Conservation (phyloP, 768 basidiomycete genomes). For the Obba rivulosa region DNA sequence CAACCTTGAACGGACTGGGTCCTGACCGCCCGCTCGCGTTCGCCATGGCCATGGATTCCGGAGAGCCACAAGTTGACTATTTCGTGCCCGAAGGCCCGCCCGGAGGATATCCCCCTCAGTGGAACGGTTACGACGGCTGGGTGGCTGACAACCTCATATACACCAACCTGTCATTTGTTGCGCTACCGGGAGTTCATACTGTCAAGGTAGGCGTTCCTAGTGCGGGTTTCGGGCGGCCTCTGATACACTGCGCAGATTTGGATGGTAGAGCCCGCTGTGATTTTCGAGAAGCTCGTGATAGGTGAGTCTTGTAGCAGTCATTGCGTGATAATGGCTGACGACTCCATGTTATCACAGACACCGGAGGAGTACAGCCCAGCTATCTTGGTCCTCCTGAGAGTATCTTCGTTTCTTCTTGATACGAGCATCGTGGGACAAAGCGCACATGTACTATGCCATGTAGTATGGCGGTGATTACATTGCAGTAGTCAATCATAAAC, state of each 20-base stretch:
- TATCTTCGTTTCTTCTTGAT: slow-evolving; percentile 14
- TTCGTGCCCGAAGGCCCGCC: slow-evolving; percentile 40
- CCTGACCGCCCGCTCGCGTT: slow-evolving; percentile 44
- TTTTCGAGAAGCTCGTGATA: slow-evolving; percentile 58
- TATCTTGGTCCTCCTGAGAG: slow-evolving; percentile 66
- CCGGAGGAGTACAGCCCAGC: slow-evolving; percentile 48
- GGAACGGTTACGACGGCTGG: slow-evolving; percentile 46
- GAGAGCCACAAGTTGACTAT: slow-evolving; percentile 34
- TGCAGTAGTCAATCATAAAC: no score
- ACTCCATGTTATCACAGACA: slow-evolving; percentile 32
- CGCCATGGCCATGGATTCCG: slow-evolving; percentile 45
- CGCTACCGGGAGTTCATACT: slow-evolving; percentile 50
- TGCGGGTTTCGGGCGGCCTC: background rate
- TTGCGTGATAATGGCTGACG: background rate
- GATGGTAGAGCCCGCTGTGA: slow-evolving; percentile 55
- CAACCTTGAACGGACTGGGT: slow-evolving; percentile 49
- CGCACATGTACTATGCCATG: no score
- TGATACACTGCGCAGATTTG: slow-evolving; percentile 31
- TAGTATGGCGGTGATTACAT: no score
- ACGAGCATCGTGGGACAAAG: no score
- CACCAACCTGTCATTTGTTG: slow-evolving; percentile 34
- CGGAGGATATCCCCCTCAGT: slow-evolving; percentile 39
- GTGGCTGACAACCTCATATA: slow-evolving; percentile 48
- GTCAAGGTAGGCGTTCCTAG: slow-evolving; percentile 37
- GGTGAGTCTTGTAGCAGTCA: slow-evolving; percentile 27